phyloP scores from a whole-genome alignment of 139 green algal species.

The Nannochloris sp. region DNA sequence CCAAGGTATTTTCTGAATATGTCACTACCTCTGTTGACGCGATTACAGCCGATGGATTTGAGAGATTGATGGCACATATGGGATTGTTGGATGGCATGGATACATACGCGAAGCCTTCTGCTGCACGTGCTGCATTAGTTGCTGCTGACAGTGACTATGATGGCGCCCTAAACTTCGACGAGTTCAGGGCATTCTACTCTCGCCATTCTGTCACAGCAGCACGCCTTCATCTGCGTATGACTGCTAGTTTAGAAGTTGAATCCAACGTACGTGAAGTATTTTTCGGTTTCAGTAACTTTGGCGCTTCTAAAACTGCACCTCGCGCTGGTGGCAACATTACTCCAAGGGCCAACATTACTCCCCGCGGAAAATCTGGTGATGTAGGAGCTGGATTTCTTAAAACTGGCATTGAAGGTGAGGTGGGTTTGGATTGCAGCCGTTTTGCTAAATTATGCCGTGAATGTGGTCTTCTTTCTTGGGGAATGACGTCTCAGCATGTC shows the following conservation, averaged over 20 bases:
- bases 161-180: neutral
- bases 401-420: neutral
- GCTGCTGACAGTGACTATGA: neutral
- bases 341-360: neutral
- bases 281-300: neutral
- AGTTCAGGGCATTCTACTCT: slow-evolving; percentile 2
- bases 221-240: neutral
- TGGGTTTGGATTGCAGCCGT: neutral
- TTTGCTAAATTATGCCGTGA: slow-evolving; percentile 11
- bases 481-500: neutral
- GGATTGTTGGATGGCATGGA: neutral
- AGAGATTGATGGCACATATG: neutral
- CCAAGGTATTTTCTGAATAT: neutral
- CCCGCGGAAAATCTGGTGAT: neutral
- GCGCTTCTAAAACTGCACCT: neutral
- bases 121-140: neutral
- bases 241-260: neutral
- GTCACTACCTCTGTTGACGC: neutral
- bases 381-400: neutral
- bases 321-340: no score
- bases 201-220: neutral
- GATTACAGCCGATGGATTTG: neutral
- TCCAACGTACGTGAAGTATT: neutral
- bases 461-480: neutral
- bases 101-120: neutral